Conservation (phyloP, 352 stramenopile species). For the Globisporangium recalcitrans region DNA sequence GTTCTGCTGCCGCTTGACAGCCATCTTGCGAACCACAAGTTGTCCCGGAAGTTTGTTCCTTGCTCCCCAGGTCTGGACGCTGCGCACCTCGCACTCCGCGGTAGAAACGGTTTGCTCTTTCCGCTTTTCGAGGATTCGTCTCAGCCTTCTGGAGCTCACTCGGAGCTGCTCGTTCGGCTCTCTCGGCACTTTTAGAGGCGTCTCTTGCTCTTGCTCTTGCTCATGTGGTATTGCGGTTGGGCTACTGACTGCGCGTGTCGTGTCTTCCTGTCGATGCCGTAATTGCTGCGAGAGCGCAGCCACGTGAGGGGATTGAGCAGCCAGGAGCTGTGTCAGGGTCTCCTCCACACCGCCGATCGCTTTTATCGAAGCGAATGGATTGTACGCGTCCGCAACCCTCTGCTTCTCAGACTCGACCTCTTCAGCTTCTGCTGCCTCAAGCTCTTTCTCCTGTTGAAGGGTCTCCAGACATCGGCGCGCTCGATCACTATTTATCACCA, state of each 20-base stretch:
- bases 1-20: constrained; percentile 33
- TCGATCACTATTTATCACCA: neutral
- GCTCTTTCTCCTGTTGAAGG: constrained; percentile 33
- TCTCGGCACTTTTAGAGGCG: neutral
- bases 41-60: constrained; percentile 47
- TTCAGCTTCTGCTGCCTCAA: constrained; percentile 23
- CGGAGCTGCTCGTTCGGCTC: constrained; percentile 10
- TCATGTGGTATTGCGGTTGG: neutral
- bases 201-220: neutral
- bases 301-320: constrained; percentile 20
- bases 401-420: constrained; percentile 16
- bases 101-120: constrained; percentile 23
- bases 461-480: constrained; percentile 25
- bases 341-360: constrained; percentile 44
- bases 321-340: constrained; percentile 29
- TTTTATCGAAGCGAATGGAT: constrained; percentile 59
- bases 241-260: constrained; percentile 2
- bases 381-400: constrained; percentile 28
- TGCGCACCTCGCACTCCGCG: constrained; percentile 28
- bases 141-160: constrained; percentile 33
- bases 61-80: constrained; percentile 18
- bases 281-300: constrained; percentile 34
- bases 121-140: constrained; percentile 30
- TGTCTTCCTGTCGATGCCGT: constrained; percentile 50
- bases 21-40: constrained; percentile 39